Base-by-base conservation (phyloP, 2,329 filamentous ascomycete genomes). In the Cadophora malorum region DNA sequence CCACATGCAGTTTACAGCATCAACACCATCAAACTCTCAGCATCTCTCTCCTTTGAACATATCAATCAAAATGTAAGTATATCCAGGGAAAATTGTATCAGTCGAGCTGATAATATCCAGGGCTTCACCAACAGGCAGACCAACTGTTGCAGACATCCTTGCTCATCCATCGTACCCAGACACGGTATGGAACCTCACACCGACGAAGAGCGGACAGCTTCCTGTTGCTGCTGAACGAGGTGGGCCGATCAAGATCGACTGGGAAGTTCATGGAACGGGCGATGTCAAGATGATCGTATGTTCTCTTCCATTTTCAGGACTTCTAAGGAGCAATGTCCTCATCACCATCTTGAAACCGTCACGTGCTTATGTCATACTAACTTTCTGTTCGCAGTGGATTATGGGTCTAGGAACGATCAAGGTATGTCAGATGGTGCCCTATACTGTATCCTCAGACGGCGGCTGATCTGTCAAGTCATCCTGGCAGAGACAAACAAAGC, bases 401-500 rank as follows among this genome's bases (percentile, higher is more conserved):
- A 93, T 93, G 89, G 93, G 93, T 70, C 85, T 96, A 3, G 92
- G 90, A 47, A 89, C 89, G 66, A 84, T 84, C 75, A 86, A 84
- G 77, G 74, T 74, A 70, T 64, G 67, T 60, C 50, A 25, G 2
- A 14, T 10, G 33, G 33, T 14, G 14, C 14, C 9, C 21, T 7
- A 6, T 49, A 21, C 9, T 49, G 19, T n/a, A 38, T 10, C 28
- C 9, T 38, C 6, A 21, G 45, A 21, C 21, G 19, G 45, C 21
- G 6, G 10, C 50, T 63, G 50, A 67, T 47, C 83, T 68, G 84
- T 12, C 47, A 45, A 86, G 76, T 84, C 87, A 53, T 85, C 88
- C 66, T 96, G 92, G 91, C 93, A 96, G 81, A 88, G 92, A 64
- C 93, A 96, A 78, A 96, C 90, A 10, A 87, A 90, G 72, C 85